phyloP scores from a whole-genome alignment of 2,329 filamentous ascomycete genomes.

The Diaporthe sp. region DNA sequence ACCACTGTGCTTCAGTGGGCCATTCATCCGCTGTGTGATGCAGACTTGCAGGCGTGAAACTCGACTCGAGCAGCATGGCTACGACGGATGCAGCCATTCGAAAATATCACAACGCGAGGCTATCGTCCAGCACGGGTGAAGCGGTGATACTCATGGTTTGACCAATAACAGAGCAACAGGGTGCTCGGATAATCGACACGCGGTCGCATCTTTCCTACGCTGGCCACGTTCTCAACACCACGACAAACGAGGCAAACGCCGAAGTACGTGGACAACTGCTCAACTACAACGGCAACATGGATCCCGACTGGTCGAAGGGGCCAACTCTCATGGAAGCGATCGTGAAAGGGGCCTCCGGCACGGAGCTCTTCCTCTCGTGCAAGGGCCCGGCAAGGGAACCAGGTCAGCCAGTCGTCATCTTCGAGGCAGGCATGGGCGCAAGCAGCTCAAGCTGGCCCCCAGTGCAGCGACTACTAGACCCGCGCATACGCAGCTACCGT shows the following conservation, averaged over 20 bases:
- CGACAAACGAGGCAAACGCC: background rate
- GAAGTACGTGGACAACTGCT: background rate
- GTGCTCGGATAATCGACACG: background rate
- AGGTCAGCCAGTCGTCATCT: constrained; percentile 31
- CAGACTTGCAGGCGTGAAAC: background rate
- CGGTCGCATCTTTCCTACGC: background rate
- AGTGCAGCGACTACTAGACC: constrained; percentile 23
- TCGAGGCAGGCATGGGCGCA: constrained; percentile 27
- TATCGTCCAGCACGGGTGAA: background rate
- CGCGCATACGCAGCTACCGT: constrained; percentile 31
- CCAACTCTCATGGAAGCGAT: background rate
- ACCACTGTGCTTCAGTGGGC: background rate
- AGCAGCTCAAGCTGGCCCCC: constrained; percentile 30
- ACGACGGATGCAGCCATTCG: background rate
- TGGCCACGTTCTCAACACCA: background rate
- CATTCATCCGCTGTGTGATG: background rate
- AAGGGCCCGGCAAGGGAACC: background rate
- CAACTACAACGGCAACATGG: background rate
- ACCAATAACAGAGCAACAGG: background rate
- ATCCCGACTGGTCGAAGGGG: background rate
- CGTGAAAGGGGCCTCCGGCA: background rate
- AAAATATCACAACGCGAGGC: background rate
- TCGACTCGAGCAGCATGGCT: background rate
- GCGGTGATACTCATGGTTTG: too few relatives aligned
- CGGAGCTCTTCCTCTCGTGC: background rate